Evolutionary conservation across 2,329 filamentous ascomycete genomes (phyloP), one percentile per base, ranked within the genome.

Genomic region (Neofusicoccum parvum): DNA sequence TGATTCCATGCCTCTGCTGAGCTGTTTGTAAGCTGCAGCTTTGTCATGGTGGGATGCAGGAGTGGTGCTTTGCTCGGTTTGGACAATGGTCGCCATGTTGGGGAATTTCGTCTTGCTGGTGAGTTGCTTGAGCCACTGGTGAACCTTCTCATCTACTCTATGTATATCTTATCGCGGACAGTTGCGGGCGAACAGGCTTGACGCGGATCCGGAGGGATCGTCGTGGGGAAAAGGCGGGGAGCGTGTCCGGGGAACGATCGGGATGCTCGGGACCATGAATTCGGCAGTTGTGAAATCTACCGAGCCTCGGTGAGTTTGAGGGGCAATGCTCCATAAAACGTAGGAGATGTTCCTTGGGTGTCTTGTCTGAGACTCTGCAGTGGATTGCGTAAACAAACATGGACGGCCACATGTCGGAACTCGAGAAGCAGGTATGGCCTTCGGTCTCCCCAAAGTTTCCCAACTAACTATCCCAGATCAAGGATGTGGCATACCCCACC

Each of bases 1-100:
- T 71, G 67, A 4, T 64, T 70, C 20, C 69, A 60, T 53, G 50
- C 49, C 51, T 23, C 17, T 41, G 43, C 14, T 66, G 58, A 53
- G 50, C 7, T n/a, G 14, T 1, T 17, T 4, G 27, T 53, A 53
- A 3, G 32, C 15, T 6, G 34, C 5, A 9, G 9, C n/a, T 17
- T 53, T 37, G 50, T 15, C 27, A 53, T 37, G 17, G 11, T 15
- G 14, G 15, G 5, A 11, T 7, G 7, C 17, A 12, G 50, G 2
- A 32, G 5, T 37, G 14, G 14, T 27, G 9, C 15, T 53, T 10
- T 37, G 50, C 4, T 12, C 23, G 50, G 50, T 36, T 32, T 53
- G 14, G 11, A 27, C 23, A 12, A 53, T 36, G 14, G 50, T 53
- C 5, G 50, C 15, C 50, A 53, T 53, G 32, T n/a, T 49, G 17